phyloP scores from a whole-genome alignment of 306 rosid genomes.

The Hippophae gyantsensis region DNA sequence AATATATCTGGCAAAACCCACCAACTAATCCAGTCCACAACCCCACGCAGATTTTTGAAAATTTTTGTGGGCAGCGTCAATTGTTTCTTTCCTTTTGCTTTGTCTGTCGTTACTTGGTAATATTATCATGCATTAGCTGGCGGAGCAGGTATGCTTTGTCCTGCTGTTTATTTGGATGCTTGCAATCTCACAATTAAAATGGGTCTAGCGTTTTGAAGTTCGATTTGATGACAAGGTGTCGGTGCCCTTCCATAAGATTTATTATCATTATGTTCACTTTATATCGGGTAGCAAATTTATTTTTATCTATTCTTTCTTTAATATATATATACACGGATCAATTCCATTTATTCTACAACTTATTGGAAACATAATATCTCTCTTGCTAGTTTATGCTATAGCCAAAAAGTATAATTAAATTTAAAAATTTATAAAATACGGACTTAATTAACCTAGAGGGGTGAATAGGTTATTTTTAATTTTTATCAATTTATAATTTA shows the following conservation, averaged over 20 bases:
- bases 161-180: constrained; percentile 27
- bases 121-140: constrained; percentile 54
- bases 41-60: constrained; percentile 31
- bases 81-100: constrained; percentile 18
- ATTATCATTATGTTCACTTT: background rate
- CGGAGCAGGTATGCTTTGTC: constrained; percentile 67
- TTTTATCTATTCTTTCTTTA: too few relatives aligned
- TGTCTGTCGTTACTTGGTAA: constrained; percentile 24
- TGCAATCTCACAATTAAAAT: constrained; percentile 13
- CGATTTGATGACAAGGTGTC: constrained; percentile 39
- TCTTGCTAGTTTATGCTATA: background rate
- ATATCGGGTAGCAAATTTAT: too few relatives aligned
- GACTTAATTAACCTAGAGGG: too few relatives aligned
- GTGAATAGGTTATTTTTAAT: too few relatives aligned
- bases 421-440: too few relatives aligned
- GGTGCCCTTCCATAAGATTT: constrained; percentile 28
- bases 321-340: too few relatives aligned
- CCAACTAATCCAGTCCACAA: constrained; percentile 18
- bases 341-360: too few relatives aligned
- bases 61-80: constrained; percentile 3
- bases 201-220: background rate
- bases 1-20: constrained; percentile 29
- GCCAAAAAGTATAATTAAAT: background rate
- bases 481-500: too few relatives aligned
- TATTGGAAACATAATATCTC: too few relatives aligned